Base-by-base conservation (phyloP, 345 rosid species). In the Citrus medica region DNA sequence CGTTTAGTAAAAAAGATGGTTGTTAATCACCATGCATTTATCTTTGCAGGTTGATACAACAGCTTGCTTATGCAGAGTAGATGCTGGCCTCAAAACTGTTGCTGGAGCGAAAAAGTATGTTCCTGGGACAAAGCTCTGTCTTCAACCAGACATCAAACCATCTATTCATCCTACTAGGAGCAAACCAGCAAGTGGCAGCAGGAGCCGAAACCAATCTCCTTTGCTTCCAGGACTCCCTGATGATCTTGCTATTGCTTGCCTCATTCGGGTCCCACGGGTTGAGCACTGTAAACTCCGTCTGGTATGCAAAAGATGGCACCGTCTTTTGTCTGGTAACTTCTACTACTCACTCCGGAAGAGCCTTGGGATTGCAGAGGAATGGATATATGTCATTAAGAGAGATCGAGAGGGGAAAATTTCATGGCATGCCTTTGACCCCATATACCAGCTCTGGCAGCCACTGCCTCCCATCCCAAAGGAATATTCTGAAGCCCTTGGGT, bases 161-260 rank as follows among this genome's bases (percentile, higher is more conserved):
- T 92, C 96, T 46, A 88, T 90, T 80, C 96, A 90, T 82, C 96
- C 93, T 24, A 84, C 92, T 30, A 85, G 90, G 78, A 83, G 46
- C 80, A 90, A 85, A 81, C 85, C 89, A 6, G 56, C 88, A 16
- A 89, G 91, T 17, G 84, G 93, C 63, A 91, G 89, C 79, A 83
- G 92, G 82, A 92, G 77, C 78, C 75, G 91, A 74, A 85, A 87
- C 81, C 93, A 87, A 67, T 88, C 89, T 72, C 96, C 93, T 74
- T 79, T 92, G 78, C 90, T 92, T 71, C 96, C 93, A 0, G 93
- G 93, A 64, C 93, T 92, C 30, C 93, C 96, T 0, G 93, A 92
- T 79, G 96, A 90, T 85, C 96, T 92, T 68, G 96, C 96, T 48
- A 88, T 92, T 40, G 93, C 96, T n/a, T 92, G 96, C 87, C 85